Conservation (phyloP, 371 early-diverging fungal genomes). For the Rhizopus arrhizus region DNA sequence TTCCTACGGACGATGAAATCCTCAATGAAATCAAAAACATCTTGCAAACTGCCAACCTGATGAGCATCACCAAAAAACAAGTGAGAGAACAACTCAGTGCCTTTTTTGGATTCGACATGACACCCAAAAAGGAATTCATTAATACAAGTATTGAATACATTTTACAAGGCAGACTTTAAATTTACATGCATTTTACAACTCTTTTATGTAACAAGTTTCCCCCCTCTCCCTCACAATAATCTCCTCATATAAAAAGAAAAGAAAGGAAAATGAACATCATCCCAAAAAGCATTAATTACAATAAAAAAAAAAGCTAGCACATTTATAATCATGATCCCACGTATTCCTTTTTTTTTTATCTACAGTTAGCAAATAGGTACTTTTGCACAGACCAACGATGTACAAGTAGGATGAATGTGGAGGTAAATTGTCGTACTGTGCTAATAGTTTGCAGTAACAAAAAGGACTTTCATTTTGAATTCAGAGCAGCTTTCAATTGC, state of each 20-base stretch:
- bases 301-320: too few relatives aligned
- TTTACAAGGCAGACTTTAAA: slow-evolving; percentile 52
- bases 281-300: too few relatives aligned
- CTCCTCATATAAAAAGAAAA: not conserved
- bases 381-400: too few relatives aligned
- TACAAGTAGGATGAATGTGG: too few relatives aligned
- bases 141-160: slow-evolving; percentile 82
- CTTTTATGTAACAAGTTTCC: slow-evolving; percentile 4
- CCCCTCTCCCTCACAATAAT: not conserved
- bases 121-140: slow-evolving; percentile 82
- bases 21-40: slow-evolving; percentile 79
- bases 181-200: not conserved
- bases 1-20: slow-evolving; percentile 85
- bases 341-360: too few relatives aligned
- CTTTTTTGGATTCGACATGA: slow-evolving; percentile 85
- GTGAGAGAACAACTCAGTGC: slow-evolving; percentile 80
- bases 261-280: not conserved
- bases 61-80: slow-evolving; percentile 84
- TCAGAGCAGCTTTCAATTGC: too few relatives aligned
- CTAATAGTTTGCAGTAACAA: too few relatives aligned
- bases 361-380: too few relatives aligned
- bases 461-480: too few relatives aligned
- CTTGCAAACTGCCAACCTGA: slow-evolving; percentile 77
- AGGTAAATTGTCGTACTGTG: too few relatives aligned
- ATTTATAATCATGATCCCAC: too few relatives aligned